phyloP scores from a whole-genome alignment of 192 early-diverging fungal genomes.

The Chytriomyces sp. region DNA sequence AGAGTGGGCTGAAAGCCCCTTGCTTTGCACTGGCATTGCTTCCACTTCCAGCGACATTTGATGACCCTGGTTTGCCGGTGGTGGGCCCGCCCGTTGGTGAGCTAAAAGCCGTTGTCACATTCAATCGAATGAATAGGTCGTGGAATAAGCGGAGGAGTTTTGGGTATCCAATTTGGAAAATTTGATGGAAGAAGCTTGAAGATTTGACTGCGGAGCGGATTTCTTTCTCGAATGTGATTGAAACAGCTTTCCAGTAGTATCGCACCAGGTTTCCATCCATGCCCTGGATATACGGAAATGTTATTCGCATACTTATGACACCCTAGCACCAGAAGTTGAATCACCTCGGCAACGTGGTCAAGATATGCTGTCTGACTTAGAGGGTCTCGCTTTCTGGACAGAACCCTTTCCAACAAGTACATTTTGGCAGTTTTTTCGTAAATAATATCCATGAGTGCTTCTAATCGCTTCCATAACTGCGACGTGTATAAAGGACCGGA shows the following conservation, averaged over 20 bases:
- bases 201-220: conserved; percentile 47
- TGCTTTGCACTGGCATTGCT: not conserved
- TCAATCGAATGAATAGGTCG: conserved; percentile 53
- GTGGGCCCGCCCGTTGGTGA: not conserved
- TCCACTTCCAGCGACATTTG: not conserved
- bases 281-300: conserved; percentile 27
- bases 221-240: conserved; percentile 47
- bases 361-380: conserved; percentile 46
- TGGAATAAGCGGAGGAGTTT: conserved; percentile 56
- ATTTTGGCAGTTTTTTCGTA: conserved; percentile 49
- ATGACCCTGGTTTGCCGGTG: not conserved
- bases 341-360: conserved; percentile 49
- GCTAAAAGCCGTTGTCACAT: conserved; percentile 15
- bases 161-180: conserved; percentile 57
- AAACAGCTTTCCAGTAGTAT: conserved; percentile 47
- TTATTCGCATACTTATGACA: conserved; percentile 1
- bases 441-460: conserved; percentile 52
- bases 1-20: not conserved
- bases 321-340: not conserved
- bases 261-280: conserved; percentile 41
- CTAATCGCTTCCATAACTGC: conserved; percentile 51
- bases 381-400: conserved; percentile 50
- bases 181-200: conserved; percentile 44
- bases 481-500: conserved; percentile 26
- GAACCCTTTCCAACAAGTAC: conserved; percentile 54